A percentile compares a stretch with the other conserved stretches of the same genome.
phyloP scores from a whole-genome alignment of 116 monocot species.

The Papilionanthe hybrid region DNA sequence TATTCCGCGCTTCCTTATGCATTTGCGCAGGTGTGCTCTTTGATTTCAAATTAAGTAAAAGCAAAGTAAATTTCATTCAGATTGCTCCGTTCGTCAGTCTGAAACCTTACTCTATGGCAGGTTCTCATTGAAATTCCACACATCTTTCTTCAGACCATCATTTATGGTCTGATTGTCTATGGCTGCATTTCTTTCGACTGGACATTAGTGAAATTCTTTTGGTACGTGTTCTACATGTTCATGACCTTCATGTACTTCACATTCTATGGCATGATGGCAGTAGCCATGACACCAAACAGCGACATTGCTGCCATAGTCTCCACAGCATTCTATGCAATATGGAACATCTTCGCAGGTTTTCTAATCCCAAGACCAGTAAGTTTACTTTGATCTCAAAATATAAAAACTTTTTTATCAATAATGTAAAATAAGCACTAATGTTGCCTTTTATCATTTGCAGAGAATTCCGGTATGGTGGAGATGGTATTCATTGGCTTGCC shows the following conservation, averaged over 20 bases:
- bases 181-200: constrained; percentile 72
- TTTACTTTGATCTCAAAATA: neutral
- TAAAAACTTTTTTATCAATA: neutral
- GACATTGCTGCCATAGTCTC: constrained; percentile 62
- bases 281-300: constrained; percentile 72
- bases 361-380: constrained; percentile 64
- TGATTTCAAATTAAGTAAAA: neutral
- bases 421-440: neutral
- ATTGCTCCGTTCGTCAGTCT: neutral
- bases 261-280: constrained; percentile 97
- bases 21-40: constrained; percentile 47
- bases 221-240: constrained; percentile 89
- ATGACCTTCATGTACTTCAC: constrained; percentile 91
- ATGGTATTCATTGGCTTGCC: constrained; percentile 89
- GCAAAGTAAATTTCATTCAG: neutral
- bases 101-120: constrained; percentile 17
- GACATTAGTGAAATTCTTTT: constrained; percentile 74
- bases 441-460: constrained; percentile 28
- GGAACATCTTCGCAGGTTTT: constrained; percentile 67
- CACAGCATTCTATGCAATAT: constrained; percentile 61
- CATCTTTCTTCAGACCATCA: constrained; percentile 58
- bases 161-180: constrained; percentile 77
- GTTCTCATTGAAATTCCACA: constrained; percentile 85
- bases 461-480: constrained; percentile 94
- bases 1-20: constrained; percentile 83